phyloP scores from a whole-genome alignment of 2,329 filamentous ascomycete species.

The Trichoderma pleuroti region DNA sequence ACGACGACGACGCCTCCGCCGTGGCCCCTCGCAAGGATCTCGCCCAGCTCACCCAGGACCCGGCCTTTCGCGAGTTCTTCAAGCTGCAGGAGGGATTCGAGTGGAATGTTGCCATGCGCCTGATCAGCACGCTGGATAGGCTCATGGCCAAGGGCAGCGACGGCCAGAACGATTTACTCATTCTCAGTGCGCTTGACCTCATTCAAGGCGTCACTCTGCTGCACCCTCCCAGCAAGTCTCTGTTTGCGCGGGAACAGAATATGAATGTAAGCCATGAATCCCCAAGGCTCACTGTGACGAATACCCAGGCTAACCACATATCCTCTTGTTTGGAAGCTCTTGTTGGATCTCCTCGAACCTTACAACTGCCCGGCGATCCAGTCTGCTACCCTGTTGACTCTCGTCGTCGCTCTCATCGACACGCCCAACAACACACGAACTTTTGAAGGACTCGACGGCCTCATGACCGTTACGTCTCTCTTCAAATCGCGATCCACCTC shows the following conservation, averaged over 20 bases:
- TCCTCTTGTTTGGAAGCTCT: slow-evolving; percentile 50
- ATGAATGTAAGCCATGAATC: slow-evolving; percentile 70
- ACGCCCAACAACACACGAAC: slow-evolving; percentile 83
- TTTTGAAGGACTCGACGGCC: slow-evolving; percentile 87
- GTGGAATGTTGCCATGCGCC: slow-evolving; percentile 88
- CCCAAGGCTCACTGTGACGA: background rate
- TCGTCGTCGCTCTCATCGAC: slow-evolving; percentile 85
- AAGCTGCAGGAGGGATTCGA: slow-evolving; percentile 95
- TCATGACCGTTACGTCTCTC: slow-evolving; percentile 85
- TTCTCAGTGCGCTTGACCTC: slow-evolving; percentile 81
- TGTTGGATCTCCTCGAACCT: slow-evolving; percentile 90
- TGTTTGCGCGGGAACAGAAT: slow-evolving; percentile 85
- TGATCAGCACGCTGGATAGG: slow-evolving; percentile 81
- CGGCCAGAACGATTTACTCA: slow-evolving; percentile 81
- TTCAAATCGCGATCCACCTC: slow-evolving; percentile 86
- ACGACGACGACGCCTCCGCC: slow-evolving; percentile 39
- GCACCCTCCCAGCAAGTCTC: slow-evolving; percentile 81
- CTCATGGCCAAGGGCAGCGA: slow-evolving; percentile 79
- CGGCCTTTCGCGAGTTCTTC: slow-evolving; percentile 93
- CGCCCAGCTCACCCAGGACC: slow-evolving; percentile 70
- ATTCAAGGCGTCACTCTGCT: slow-evolving; percentile 85
- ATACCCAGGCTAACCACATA: background rate
- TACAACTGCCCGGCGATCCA: slow-evolving; percentile 91
- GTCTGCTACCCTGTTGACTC: slow-evolving; percentile 80
- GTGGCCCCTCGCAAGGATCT: slow-evolving; percentile 57